Evolutionary conservation across 2,329 filamentous ascomycete genomes (phyloP), one percentile per base, ranked within the genome.

Genomic region (Aspergillus phoenicis): DNA sequence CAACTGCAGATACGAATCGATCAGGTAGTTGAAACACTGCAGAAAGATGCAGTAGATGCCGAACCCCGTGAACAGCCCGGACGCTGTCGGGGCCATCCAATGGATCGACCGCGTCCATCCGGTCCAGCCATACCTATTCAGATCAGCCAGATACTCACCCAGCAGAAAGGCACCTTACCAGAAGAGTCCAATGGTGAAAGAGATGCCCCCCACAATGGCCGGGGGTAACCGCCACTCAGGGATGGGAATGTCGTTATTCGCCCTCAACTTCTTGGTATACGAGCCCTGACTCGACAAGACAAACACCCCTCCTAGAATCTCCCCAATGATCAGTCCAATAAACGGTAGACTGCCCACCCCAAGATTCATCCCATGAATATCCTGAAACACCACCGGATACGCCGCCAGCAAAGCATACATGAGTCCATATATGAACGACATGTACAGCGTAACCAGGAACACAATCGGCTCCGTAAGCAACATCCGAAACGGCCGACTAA

Each of bases 401-500:
- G 72, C 72, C 5, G 68, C 58, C 2, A 73, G 64, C 22, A 73
- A 65, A 0, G 71, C 71, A 41, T 73, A 74, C 62, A 71, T 70
- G 24, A 73, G 47, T 0, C 71, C 70, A 28, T 72, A 72, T 10
- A 73, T 70, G 55, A 72, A 73, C 10, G 69, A 70, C 70, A 71
- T 71, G 61, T 70, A 72, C 8, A 73, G n/a, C 2, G 71, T 62
- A 36, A 72, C 67, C 36, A 73, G 51, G 7, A 72, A 68, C 2
- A 78, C 73, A 57, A 78, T 77, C 1, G 76, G 77, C 57, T 80
- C 77, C 1, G 75, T 78, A 47, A 78, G 67, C 11, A 78, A 69
- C 62, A 78, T 72, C 11, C 73, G 72, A 28, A 78, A 70, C 5
- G 76, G 76, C 4, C 82, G 73, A 62, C 75, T 78, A 60, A 84